phyloP scores from a whole-genome alignment of 495 filamentous ascomycete species.

The Penicillium argentinense region DNA sequence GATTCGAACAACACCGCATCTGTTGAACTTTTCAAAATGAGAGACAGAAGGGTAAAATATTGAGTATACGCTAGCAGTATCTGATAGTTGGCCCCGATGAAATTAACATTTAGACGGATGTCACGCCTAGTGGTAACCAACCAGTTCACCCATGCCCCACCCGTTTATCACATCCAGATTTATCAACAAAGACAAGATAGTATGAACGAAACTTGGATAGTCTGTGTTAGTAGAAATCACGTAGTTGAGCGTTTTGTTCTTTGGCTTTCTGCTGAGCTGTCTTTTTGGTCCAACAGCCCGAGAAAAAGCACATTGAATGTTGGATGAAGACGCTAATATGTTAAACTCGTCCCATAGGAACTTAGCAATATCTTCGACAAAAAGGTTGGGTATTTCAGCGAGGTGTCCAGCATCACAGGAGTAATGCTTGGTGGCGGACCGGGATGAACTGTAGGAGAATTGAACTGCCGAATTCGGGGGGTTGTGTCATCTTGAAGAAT shows the following conservation, averaged over 20 bases:
- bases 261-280: neutral
- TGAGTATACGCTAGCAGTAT: too few relatives aligned
- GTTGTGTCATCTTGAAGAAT: too few relatives aligned
- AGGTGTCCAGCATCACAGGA: constrained; percentile 20
- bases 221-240: constrained; percentile 4
- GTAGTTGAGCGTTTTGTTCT: constrained; percentile 5
- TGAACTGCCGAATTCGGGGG: too few relatives aligned
- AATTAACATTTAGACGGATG: too few relatives aligned
- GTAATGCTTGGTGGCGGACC: constrained; percentile 14
- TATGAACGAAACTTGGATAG: constrained; percentile 4
- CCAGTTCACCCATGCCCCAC: too few relatives aligned
- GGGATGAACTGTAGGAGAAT: constrained; percentile 11
- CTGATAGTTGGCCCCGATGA: too few relatives aligned
- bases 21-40: too few relatives aligned
- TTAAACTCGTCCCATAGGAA: constrained; percentile 17
- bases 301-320: neutral
- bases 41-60: too few relatives aligned
- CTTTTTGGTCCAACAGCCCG: too few relatives aligned
- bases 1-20: too few relatives aligned
- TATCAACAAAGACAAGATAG: neutral
- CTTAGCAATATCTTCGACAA: constrained; percentile 18
- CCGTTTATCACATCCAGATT: too few relatives aligned
- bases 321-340: constrained; percentile 3
- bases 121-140: too few relatives aligned
- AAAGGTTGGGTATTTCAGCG: constrained; percentile 7